phyloP scores from a whole-genome alignment of 805 yeast species.

The Yamadazyma scolyti region DNA sequence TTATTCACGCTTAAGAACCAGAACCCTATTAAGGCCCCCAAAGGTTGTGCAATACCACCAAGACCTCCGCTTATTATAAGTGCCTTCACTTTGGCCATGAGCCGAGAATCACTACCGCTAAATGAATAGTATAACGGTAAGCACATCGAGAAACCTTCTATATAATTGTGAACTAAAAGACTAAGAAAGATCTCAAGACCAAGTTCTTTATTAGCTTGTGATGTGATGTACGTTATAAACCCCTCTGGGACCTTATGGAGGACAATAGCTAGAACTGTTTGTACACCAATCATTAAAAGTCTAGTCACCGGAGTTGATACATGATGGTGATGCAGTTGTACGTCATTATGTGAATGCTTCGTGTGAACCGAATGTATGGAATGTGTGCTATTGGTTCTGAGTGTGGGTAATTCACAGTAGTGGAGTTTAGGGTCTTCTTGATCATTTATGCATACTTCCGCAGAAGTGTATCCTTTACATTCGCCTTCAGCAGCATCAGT shows the following conservation, averaged over 20 bases:
- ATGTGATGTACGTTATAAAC: conserved; percentile 77
- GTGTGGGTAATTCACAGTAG: conserved; percentile 36
- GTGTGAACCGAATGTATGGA: too few species aligned
- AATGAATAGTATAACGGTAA: conserved; percentile 82
- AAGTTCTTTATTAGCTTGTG: conserved; percentile 56
- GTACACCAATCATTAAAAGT: conserved; percentile 82
- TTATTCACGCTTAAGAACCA: conserved; percentile 28
- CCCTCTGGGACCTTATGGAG: conserved; percentile 96
- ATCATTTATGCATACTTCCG: conserved; percentile 27
- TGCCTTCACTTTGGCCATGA: conserved; percentile 49
- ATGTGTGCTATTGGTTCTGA: conserved; percentile 2
- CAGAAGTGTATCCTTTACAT: conserved; percentile 47
- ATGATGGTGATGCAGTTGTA: conserved; percentile 80
- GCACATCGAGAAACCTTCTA: conserved; percentile 94
- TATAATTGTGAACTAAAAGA: conserved; percentile 81
- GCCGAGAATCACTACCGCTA: conserved; percentile 34
- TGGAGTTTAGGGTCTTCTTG: conserved; percentile 17
- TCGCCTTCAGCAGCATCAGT: conserved; percentile 28
- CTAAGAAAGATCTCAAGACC: conserved; percentile 84
- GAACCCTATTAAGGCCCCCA: conserved; percentile 79
- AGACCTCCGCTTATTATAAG: conserved; percentile 59
- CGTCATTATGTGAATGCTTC: too few species aligned
- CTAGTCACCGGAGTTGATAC: conserved; percentile 73
- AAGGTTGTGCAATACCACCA: conserved; percentile 84
- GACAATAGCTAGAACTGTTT: conserved; percentile 82